Percentiles rank a stretch among this genome's conserved stretches.
Evolutionary conservation across 2,329 filamentous ascomycete species (phyloP).

Genomic region (Curvularia hawaiiensis): DNA sequence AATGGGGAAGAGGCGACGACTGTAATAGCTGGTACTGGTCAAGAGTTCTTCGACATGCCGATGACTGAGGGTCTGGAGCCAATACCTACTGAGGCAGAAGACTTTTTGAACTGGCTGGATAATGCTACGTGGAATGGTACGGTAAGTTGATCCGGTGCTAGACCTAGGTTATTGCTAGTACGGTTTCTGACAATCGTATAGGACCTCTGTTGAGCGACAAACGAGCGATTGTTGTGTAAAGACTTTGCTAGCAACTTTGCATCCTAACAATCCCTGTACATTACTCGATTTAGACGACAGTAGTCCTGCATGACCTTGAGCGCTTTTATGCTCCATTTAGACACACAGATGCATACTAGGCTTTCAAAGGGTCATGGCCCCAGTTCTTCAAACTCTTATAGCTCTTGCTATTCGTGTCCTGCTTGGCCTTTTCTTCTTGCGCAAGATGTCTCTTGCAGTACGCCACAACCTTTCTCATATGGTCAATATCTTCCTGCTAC

Average conservation of each 20-base stretch:
- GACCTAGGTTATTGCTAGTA: not conserved
- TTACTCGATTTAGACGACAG: not conserved
- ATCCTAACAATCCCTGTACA: not conserved
- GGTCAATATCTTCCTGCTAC: conserved; percentile 60
- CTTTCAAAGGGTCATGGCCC: conserved; percentile 46
- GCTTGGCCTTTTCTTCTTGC: conserved; percentile 64
- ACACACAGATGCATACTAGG: conserved; percentile 10
- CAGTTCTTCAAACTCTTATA: conserved; percentile 53
- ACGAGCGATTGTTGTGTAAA: not conserved
- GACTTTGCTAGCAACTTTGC: not conserved
- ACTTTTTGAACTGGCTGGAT: conserved; percentile 46
- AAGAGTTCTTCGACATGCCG: conserved; percentile 42
- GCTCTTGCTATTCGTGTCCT: conserved; percentile 59
- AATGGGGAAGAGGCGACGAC: conserved; percentile 14
- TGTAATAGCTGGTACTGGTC: conserved; percentile 21
- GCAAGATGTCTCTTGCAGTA: conserved; percentile 71
- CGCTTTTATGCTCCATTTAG: not conserved
- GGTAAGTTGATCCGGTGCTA: conserved; percentile 14
- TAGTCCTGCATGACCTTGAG: not conserved
- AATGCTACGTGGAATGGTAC: conserved; percentile 46
- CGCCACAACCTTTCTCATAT: conserved; percentile 67
- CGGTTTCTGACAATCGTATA: not conserved
- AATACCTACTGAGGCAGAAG: conserved; percentile 43
- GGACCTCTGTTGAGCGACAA: not conserved
- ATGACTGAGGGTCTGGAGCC: conserved; percentile 45